Evolutionary conservation across 1,139 yeast species (phyloP), one percentile per base, ranked within the genome.

Genomic region (Yamadazyma mexicana): DNA sequence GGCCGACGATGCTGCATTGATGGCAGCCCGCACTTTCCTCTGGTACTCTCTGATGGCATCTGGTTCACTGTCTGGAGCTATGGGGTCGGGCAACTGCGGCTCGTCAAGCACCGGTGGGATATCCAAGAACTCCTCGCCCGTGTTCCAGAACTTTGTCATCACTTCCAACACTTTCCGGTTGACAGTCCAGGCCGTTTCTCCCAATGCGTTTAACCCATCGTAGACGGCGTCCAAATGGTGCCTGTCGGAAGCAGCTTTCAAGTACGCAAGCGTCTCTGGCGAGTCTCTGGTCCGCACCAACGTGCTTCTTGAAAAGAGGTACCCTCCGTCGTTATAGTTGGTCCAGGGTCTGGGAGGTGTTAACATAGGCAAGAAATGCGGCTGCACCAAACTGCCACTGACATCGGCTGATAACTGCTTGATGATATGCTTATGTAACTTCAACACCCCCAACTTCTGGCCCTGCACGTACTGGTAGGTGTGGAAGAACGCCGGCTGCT

Each of bases 281-380:
- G 95, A 81, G 51, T 87, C 92, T 56, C 79, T 86, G 22, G 89
- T 77, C 58, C 98, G 75, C 52, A 92, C 79, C 31, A 92, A 66
- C 5, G 73, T 64, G 12, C 78, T 73, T 41, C 76, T 79, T 8
- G 86, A 73, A 54, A 81, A 84, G 43, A 78, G 69, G 56, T 87
- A 88, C 0, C 97, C 98, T 46, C 98, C 98, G 39, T 78, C 77
- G 53, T 82, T 81, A 74, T 82, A 81, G 8, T 81, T 69, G 0
- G 79, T 75, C 98, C 99, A 92, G 5, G 89, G 89, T 41, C 82
- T 72, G 17, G 98, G 98, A 45, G 81, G 79, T 8, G 87, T 86
- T 44, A 94, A 69, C 98, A 94, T 94, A 11, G 99, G 99, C 43
- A 94, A 71, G 47, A 79, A 73, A 61, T 92, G 98, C 0, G 98